Percentiles rank a stretch among this genome's conserved stretches.
Conservation (phyloP, 2,329 filamentous ascomycete species). For the Delphinella strobiligena region DNA sequence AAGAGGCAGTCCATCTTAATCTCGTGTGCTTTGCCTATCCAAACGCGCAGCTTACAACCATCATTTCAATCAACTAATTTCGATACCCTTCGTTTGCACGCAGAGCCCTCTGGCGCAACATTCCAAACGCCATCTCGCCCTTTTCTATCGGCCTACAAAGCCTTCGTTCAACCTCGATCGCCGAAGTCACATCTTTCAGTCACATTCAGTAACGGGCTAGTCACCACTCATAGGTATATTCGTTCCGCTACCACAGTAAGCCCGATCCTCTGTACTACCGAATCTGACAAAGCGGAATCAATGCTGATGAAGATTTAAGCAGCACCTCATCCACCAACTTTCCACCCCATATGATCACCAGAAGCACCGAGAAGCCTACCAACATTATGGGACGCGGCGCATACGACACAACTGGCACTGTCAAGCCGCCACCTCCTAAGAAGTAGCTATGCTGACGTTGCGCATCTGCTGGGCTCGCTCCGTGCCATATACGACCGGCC, state of each 20-base stretch:
- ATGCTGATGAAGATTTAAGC: too few species aligned
- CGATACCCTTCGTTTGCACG: neutral
- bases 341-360: constrained; percentile 26
- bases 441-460: constrained; percentile 16
- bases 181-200: neutral
- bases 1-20: neutral
- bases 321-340: too few species aligned
- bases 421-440: constrained; percentile 26
- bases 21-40: neutral
- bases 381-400: constrained; percentile 37
- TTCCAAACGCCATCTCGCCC: neutral
- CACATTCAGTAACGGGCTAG: neutral
- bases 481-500: neutral
- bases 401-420: constrained; percentile 38
- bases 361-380: constrained; percentile 25
- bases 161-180: neutral
- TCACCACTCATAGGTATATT: neutral
- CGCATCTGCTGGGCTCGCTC: neutral
- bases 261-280: neutral
- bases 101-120: neutral
- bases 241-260: neutral
- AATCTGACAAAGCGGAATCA: too few species aligned
- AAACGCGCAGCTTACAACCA: neutral
- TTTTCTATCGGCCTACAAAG: neutral
- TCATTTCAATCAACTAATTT: neutral